Evolutionary conservation across 768 basidiomycete species (phyloP), one percentile per base, ranked within the genome.

Genomic region (Phanerodontia chrysosporium): DNA sequence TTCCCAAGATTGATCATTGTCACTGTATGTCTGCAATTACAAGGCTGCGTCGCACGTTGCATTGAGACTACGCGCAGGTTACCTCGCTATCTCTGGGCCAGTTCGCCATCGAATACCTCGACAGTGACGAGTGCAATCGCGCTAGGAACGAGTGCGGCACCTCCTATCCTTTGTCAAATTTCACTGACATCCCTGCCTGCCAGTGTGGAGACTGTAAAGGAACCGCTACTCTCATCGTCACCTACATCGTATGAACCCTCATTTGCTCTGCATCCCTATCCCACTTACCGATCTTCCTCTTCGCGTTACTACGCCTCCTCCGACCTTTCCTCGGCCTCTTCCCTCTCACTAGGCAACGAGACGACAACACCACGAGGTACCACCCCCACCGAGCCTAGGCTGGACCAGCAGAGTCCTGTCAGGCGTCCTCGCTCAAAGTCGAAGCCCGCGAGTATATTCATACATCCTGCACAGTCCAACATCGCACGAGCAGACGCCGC

Each of bases 401-500:
- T 7, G 27, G 39, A n/a, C 21, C 51, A 25, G 42, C 44, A n/a
- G 7, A 49, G 2, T 24, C 18, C 67, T 2, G 60, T 61, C 48
- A 70, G 72, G 8, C 78, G 78, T 18, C 71, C 76, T 16, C 80
- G 80, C 57, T 73, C 79, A 14, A 82, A 73, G 68, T 78, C 82
- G 48, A 86, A 83, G 65, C 84, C 85, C 2, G 64, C 59, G 12
- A 72, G 67, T 36, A 83, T 87, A 52, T 83, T 82, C 64, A 86
- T 87, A 51, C 85, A 87, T 64, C 86, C 87, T 1, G 70, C 69
- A 45, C 69, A 84, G 45, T 86, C 85, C 36, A 87, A 86, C 66
- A 65, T 86, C 61, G 85, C 84, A 6, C 83, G 86, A 35, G 86
- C 86, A 2, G 86, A 88, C 59, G 83, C 80, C 9, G 77, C 72